phyloP scores from a whole-genome alignment of 495 filamentous ascomycete genomes.

The Neurospora sp. region DNA sequence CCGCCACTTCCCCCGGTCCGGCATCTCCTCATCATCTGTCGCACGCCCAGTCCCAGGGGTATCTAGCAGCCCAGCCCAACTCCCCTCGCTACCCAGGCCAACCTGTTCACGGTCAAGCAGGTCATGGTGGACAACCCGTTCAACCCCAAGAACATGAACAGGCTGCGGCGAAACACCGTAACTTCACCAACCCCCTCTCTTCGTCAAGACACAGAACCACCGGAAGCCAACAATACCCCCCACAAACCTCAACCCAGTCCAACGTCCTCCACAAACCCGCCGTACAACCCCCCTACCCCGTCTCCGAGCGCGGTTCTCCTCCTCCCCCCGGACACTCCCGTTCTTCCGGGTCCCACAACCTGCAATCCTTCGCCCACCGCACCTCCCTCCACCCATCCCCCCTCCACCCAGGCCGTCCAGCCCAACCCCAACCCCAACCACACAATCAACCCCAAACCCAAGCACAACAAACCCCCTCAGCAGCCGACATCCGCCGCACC shows the following conservation, averaged over 20 bases:
- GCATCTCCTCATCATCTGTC: background rate
- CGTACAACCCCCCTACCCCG: background rate
- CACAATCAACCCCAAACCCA: background rate
- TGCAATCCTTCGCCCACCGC: background rate
- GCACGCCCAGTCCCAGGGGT: background rate
- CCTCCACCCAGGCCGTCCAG: background rate
- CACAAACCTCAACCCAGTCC: background rate
- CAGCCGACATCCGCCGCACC: conserved; percentile 9
- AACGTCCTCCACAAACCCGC: background rate
- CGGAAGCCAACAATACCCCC: background rate
- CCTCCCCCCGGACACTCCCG: background rate
- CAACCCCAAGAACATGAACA: too few species aligned
- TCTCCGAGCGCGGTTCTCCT: background rate
- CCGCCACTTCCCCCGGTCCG: background rate
- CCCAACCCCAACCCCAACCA: background rate
- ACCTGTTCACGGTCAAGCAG: background rate
- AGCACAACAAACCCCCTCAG: background rate
- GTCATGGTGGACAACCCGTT: too few species aligned
- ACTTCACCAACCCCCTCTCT: background rate
- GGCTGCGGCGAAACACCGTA: background rate
- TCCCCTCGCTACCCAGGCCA: background rate
- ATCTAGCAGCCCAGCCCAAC: background rate
- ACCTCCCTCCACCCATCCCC: background rate
- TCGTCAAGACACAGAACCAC: background rate
- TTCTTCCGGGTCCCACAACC: background rate